Base-by-base conservation (phyloP, 1,139 yeast species). In the Zygoascus meyerae region DNA sequence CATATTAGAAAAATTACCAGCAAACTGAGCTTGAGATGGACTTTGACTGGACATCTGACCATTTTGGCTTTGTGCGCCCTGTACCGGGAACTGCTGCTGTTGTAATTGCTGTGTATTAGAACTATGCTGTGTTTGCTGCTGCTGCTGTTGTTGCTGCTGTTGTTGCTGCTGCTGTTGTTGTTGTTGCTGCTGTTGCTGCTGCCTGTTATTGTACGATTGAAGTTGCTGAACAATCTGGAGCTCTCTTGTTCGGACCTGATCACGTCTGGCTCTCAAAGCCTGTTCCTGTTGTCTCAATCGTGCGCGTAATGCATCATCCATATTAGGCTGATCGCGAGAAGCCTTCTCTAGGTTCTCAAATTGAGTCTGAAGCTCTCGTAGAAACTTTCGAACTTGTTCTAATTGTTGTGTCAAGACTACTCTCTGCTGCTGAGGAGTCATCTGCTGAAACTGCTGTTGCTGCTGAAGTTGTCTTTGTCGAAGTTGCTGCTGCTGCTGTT, bases 221-320 rank as follows among this genome's bases (percentile, higher is more conserved):
- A 64, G 65, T 46, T 65, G 59, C 44, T 60, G 63, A 45, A 60
- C 55, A 26, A 60, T 47, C 11, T 55, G 53, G 31, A 58, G 48
- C 18, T 59, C 63, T 44, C 54, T 47, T 11, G 54, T 45, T 21
- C 53, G 53, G 36, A 47, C 49, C 41, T 57, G 60, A 42, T 60
- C 63, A 11, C 58, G 49, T 21, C 54, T 52, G 21, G 55, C 54
- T n/a, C 63, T 51, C 10, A 57, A 37, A 5, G 52, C 47, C 40
- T 54, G 59, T 33, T 55, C 57, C 40, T 57, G 59, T 18, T 53
- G 57, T 9, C 56, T 49, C 10, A 59, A 39, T 14, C 49, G 47
- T 17, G 48, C 47, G 9, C 59, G 53, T 7, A 39, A 44, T 7
- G 48, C 54, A 14, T 57, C 58, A 35, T 52, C 53, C 35, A 58